Evolutionary conservation across 495 filamentous ascomycete species (phyloP).

Genomic region (Xylaria grammica): DNA sequence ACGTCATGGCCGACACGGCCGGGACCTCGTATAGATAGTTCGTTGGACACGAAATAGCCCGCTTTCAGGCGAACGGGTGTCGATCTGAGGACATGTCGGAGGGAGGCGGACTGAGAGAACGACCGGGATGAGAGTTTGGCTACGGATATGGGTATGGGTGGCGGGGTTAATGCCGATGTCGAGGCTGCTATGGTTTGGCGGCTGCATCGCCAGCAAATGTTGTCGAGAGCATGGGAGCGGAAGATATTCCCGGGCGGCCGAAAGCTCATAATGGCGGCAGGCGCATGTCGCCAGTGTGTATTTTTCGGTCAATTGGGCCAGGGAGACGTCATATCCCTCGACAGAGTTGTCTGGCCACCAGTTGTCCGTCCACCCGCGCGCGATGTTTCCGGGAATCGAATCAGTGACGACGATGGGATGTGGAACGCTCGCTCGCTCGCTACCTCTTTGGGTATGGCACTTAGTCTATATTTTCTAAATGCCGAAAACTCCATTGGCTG

Average conservation of each 20-base stretch:
- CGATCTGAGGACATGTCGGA: conserved; percentile 16
- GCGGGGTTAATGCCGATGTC: background rate
- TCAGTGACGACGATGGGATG: background rate
- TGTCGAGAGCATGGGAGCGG: conserved; percentile 33
- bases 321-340: conserved; percentile 15
- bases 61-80: conserved; percentile 36
- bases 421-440: background rate
- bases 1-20: conserved; percentile 23
- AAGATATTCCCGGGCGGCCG: conserved; percentile 36
- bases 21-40: conserved; percentile 34
- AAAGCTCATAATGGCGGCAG: conserved; percentile 40
- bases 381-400: background rate
- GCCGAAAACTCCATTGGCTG: conserved; percentile 20
- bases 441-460: background rate
- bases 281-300: conserved; percentile 31
- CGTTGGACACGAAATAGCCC: conserved; percentile 50
- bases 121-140: background rate
- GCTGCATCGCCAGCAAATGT: conserved; percentile 38
- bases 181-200: conserved; percentile 18
- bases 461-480: background rate
- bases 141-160: background rate
- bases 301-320: conserved; percentile 18
- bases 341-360: background rate
- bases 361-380: background rate
- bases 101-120: conserved; percentile 16